phyloP scores from a whole-genome alignment of 169 alveolate species.

The Plasmodium gonderi region DNA sequence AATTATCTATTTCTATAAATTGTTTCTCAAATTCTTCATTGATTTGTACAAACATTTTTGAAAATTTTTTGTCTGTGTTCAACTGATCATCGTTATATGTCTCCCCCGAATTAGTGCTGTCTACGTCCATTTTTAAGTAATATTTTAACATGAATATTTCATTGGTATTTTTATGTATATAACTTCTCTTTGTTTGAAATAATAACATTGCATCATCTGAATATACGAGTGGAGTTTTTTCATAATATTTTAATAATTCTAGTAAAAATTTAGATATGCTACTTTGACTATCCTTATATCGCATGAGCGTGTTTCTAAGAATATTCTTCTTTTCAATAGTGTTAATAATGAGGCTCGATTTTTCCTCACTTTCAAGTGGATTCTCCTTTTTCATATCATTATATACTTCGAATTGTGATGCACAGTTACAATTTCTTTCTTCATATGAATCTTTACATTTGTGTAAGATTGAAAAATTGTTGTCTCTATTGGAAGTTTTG shows the following conservation, averaged over 20 bases:
- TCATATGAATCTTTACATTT: background rate
- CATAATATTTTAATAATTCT: constrained; percentile 52
- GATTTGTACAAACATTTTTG: constrained; percentile 20
- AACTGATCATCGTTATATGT: background rate
- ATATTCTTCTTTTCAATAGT: constrained; percentile 3
- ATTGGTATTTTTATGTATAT: constrained; percentile 31
- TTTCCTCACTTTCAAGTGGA: background rate
- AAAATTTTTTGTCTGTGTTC: background rate
- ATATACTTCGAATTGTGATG: background rate
- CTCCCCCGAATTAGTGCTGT: background rate
- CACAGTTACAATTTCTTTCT: background rate
- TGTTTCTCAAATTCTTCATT: constrained; percentile 37
- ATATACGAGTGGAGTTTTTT: background rate
- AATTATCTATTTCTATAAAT: constrained; percentile 22
- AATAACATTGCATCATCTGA: constrained; percentile 37
- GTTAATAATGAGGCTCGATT: background rate
- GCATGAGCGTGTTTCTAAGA: constrained; percentile 13
- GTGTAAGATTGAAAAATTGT: background rate
- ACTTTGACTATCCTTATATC: background rate
- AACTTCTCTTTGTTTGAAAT: constrained; percentile 28
- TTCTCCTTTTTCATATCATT: background rate
- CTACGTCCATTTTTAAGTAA: constrained; percentile 44
- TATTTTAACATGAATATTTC: constrained; percentile 63
- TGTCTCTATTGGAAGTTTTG: background rate
- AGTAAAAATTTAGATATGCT: constrained; percentile 47